phyloP scores from a whole-genome alignment of 768 basidiomycete genomes.

The Lactifluus subvellereus region DNA sequence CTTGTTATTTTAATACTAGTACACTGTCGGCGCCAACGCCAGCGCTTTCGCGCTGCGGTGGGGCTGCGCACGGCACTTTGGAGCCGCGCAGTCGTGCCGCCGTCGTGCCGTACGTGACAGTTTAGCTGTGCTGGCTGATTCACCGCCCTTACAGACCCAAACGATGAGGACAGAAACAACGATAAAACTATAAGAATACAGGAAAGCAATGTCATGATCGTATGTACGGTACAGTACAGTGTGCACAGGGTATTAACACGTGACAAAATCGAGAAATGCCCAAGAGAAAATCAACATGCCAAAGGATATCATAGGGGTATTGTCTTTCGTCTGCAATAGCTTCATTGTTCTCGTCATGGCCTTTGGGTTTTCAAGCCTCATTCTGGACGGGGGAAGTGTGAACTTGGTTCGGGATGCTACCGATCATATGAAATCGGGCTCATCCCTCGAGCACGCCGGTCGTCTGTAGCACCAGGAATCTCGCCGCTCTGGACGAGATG shows the following conservation, averaged over 20 bases:
- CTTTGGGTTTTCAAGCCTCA: background rate
- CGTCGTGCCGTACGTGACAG: background rate
- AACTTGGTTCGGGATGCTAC: background rate
- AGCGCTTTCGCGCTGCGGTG: background rate
- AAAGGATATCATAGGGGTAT: background rate
- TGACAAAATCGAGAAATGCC: background rate
- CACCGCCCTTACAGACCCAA: background rate
- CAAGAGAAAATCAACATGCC: background rate
- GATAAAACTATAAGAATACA: conserved; percentile 1
- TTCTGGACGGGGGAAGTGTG: background rate
- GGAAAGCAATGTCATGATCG: background rate
- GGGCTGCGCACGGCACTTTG: background rate
- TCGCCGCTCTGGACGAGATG: conserved; percentile 66
- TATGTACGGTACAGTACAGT: background rate
- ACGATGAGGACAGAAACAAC: background rate
- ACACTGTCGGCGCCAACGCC: background rate
- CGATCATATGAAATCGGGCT: conserved; percentile 10
- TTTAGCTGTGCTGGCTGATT: background rate
- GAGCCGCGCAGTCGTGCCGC: background rate
- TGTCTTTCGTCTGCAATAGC: background rate
- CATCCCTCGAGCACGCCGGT: conserved; percentile 45
- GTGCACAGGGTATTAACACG: background rate
- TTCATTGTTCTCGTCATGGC: background rate
- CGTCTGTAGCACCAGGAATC: conserved; percentile 61
- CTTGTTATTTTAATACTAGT: background rate